Evolutionary conservation across 768 basidiomycete genomes (phyloP), one percentile per base, ranked within the genome.

Genomic region (Russula virescens): DNA sequence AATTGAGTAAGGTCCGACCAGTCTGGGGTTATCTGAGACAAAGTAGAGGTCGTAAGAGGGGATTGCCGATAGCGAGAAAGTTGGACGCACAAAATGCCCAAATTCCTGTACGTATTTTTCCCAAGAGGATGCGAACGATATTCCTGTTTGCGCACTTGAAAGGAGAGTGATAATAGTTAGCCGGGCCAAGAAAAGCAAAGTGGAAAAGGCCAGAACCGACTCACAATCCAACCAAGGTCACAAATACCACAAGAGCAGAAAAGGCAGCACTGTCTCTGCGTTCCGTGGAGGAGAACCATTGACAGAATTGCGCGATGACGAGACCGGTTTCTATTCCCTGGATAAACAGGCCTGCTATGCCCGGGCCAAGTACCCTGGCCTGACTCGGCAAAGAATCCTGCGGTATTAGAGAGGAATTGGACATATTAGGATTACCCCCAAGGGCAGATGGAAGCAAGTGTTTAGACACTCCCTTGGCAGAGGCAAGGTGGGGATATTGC

Each of bases 151-250:
- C 23, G 25, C 45, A 21, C 62, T 63, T 48, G 18, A n/a, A 13
- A 11, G 25, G 10, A 0, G 9, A 9, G 34, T 1, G 5, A 13
- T 13, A 13, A 54, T 35, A 11, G 13, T 54, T 18, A 40, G 58
- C 28, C 18, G 8, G 54, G 19, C 16, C 1, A 28, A 34, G n/a
- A 13, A 28, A 34, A 13, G 5, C n/a, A 28, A 31, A 14, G 35
- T 35, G 10, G 19, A 14, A 26, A 42, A 34, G 3, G 25, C 10
- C 3, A 23, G 26, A 23, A 7, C 10, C 10, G 11, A 34, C 62
- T 28, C 43, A 63, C 62, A 63, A n/a, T 25, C 62, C 62, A 7
- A 63, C 52, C 5, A 5, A 3, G 5, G 62, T 59, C 52, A 59
- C 52, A 18, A 55, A 59, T 54, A 59, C 11, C 14, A 63, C 28